A percentile compares a stretch with the other conserved stretches of the same genome.
Evolutionary conservation across 2,329 filamentous ascomycete genomes (phyloP).

Genomic region (Verticillium klebahnii): DNA sequence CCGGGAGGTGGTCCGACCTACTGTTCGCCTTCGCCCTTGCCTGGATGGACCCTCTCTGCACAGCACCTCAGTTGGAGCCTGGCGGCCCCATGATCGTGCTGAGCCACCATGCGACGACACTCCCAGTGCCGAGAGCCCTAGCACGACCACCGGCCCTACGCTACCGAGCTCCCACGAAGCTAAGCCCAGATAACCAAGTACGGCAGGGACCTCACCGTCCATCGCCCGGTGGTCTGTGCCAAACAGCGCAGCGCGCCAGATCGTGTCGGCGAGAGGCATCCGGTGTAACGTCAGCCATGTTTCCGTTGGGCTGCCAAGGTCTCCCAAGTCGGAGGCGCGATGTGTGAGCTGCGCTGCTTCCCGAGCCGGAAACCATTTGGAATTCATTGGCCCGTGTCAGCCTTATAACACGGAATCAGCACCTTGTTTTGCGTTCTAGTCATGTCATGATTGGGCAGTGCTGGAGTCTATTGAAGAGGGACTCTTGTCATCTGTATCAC

Average conservation of each 20-base stretch:
- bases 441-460: neutral
- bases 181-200: neutral
- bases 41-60: neutral
- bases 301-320: neutral
- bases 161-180: neutral
- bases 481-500: neutral
- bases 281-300: slow-evolving; percentile 1
- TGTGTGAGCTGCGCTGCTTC: no score
- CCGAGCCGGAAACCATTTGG: neutral
- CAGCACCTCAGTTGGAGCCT: neutral
- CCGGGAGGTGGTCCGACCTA: no score
- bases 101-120: neutral
- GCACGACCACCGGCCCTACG: neutral
- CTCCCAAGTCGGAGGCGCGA: no score
- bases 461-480: neutral
- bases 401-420: no score
- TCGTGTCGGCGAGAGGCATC: neutral
- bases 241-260: neutral
- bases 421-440: no score
- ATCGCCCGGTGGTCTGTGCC: neutral
- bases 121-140: neutral
- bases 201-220: no score
- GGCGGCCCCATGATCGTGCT: neutral
- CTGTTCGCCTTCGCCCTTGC: no score
- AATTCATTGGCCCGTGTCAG: neutral